Evolutionary conservation across 352 stramenopile species (phyloP).

Genomic region (Pythium monospermum): DNA sequence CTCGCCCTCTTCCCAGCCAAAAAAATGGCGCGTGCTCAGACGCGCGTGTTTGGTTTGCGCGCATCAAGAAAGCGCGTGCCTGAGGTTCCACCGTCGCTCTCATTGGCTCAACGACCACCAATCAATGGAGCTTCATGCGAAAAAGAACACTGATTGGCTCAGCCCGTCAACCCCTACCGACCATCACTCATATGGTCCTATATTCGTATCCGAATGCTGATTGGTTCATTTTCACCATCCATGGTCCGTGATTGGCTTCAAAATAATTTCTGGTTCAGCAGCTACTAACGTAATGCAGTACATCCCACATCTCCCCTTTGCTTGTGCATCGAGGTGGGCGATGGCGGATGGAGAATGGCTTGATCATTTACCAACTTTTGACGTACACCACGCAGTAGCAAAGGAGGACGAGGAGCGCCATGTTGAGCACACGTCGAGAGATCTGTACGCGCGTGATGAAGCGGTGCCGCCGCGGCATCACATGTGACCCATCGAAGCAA

Average conservation of each 20-base stretch:
- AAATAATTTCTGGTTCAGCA: background rate
- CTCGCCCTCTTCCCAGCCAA: too few species aligned
- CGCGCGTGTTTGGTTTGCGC: background rate
- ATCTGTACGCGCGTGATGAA: conserved; percentile 14
- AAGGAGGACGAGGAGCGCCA: background rate
- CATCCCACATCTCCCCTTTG: background rate
- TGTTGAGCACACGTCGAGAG: conserved; percentile 2
- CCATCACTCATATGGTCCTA: too few species aligned
- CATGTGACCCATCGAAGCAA: conserved; percentile 49
- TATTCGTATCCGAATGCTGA: too few species aligned
- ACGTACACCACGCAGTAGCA: too few species aligned
- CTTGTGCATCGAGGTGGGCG: too few species aligned
- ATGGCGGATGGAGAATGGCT: too few species aligned
- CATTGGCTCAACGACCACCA: background rate
- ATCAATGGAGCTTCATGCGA: background rate
- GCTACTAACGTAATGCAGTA: background rate
- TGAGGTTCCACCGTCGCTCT: background rate
- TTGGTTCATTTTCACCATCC: background rate
- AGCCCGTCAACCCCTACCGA: background rate
- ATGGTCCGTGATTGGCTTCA: background rate
- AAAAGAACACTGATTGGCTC: conserved; percentile 1
- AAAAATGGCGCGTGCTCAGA: too few species aligned
- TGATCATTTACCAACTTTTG: conserved; percentile 5
- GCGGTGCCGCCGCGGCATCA: background rate
- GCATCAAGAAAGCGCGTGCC: background rate